Percentiles rank a stretch among this genome's conserved stretches.
phyloP scores from a whole-genome alignment of 73 alveolate genomes.

The Effrenium voratum region DNA sequence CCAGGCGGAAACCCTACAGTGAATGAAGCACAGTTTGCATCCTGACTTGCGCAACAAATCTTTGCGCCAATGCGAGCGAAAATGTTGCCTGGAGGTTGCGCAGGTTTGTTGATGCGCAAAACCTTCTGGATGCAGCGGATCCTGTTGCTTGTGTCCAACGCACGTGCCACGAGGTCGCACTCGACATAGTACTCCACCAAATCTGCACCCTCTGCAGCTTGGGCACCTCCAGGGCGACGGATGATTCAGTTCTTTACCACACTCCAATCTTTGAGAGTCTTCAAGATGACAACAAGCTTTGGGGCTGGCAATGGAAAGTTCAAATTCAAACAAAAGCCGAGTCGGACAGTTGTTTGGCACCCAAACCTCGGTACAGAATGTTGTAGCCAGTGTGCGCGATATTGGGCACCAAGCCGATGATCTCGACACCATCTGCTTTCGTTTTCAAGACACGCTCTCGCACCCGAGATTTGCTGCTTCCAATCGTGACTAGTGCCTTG shows the following conservation, averaged over 20 bases:
- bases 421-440: constrained; percentile 44
- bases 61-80: too few species aligned
- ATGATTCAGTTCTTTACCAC: too few species aligned
- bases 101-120: constrained; percentile 21
- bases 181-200: constrained; percentile 48
- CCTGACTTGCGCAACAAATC: too few species aligned
- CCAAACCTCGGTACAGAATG: constrained; percentile 43
- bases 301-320: neutral
- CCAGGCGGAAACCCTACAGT: too few species aligned
- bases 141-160: neutral
- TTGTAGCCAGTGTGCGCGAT: constrained; percentile 47
- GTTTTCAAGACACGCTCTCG: constrained; percentile 1
- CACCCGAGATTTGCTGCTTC: neutral
- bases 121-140: constrained; percentile 64
- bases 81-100: constrained; percentile 17
- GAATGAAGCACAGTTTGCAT: too few species aligned
- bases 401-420: constrained; percentile 74
- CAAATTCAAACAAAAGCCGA: neutral
- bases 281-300: neutral
- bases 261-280: too few species aligned
- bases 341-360: neutral
- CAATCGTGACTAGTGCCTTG: constrained; percentile 47
- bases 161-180: constrained; percentile 64
- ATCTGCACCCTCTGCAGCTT: neutral
- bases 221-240: neutral